Percentiles rank a stretch among this genome's conserved stretches.
Conservation (phyloP, 78 protist species). For the Dictyostelium intermedium region DNA sequence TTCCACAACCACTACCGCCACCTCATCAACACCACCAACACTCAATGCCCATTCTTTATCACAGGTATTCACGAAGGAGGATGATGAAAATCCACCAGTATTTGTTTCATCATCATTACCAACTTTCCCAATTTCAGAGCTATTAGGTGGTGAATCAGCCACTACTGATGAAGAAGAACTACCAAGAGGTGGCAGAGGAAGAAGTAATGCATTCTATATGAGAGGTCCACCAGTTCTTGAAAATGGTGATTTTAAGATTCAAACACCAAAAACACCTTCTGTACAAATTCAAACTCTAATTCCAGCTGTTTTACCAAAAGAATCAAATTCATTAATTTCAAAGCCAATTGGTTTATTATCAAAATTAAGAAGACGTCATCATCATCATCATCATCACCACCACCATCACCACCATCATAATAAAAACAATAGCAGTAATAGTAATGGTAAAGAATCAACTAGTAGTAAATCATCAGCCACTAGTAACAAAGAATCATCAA, state of each 20-base stretch:
- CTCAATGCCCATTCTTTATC: background rate
- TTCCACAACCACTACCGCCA: background rate
- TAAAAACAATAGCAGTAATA: background rate
- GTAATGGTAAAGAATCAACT: background rate
- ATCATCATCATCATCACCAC: conserved; percentile 12
- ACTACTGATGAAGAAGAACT: conserved; percentile 25
- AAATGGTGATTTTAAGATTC: conserved; percentile 54
- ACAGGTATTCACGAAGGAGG: background rate
- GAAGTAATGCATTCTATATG: conserved; percentile 72
- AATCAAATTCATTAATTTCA: conserved; percentile 32
- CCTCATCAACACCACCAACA: background rate
- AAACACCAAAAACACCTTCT: conserved; percentile 19
- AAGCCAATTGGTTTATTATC: conserved; percentile 57
- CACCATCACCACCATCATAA: conserved; percentile 8
- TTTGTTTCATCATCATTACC: conserved; percentile 42
- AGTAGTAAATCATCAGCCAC: background rate
- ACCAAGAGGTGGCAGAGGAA: conserved; percentile 70
- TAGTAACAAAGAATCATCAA: background rate
- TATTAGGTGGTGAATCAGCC: background rate
- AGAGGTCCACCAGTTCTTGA: conserved; percentile 56
- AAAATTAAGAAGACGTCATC: conserved; percentile 38
- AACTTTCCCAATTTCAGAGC: background rate
- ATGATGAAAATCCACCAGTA: background rate
- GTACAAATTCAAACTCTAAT: conserved; percentile 5
- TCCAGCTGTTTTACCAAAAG: conserved; percentile 20